Evolutionary conservation across 108 stramenopile genomes (phyloP).

Genomic region (Thalassiosira profunda): DNA sequence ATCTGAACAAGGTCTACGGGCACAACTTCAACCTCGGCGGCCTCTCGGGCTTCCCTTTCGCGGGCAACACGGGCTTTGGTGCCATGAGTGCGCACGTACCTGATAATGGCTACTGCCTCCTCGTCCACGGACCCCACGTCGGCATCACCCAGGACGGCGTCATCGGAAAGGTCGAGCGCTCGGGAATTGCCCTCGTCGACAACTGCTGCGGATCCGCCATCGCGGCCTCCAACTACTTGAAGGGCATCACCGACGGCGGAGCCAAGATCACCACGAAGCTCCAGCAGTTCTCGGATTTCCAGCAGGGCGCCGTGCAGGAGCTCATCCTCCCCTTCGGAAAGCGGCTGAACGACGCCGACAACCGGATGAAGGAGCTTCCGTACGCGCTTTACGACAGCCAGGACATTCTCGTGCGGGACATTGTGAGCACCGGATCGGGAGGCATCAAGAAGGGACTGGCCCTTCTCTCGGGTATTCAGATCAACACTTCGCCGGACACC

Average conservation of each 20-base stretch:
- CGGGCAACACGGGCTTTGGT: conserved; percentile 56
- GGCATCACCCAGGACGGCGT: conserved; percentile 54
- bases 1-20: conserved; percentile 36
- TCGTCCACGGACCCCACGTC: conserved; percentile 78
- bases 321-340: conserved; percentile 57
- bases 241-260: conserved; percentile 13
- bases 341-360: conserved; percentile 37
- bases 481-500: conserved; percentile 21
- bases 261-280: not conserved
- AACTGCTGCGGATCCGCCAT: conserved; percentile 69
- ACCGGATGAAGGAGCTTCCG: conserved; percentile 63
- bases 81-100: conserved; percentile 77
- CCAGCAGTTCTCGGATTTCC: conserved; percentile 46
- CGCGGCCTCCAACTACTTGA: conserved; percentile 55
- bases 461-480: conserved; percentile 42
- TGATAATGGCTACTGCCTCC: conserved; percentile 56
- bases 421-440: not conserved
- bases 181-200: conserved; percentile 42
- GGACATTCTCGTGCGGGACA: conserved; percentile 3
- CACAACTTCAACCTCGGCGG: conserved; percentile 57
- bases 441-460: conserved; percentile 24
- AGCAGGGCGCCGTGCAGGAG: conserved; percentile 54
- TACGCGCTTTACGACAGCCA: conserved; percentile 59
- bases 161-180: conserved; percentile 71
- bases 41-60: conserved; percentile 66